Base-by-base conservation (phyloP, 1,139 yeast genomes). In the Lodderomyces jiufengensis region DNA sequence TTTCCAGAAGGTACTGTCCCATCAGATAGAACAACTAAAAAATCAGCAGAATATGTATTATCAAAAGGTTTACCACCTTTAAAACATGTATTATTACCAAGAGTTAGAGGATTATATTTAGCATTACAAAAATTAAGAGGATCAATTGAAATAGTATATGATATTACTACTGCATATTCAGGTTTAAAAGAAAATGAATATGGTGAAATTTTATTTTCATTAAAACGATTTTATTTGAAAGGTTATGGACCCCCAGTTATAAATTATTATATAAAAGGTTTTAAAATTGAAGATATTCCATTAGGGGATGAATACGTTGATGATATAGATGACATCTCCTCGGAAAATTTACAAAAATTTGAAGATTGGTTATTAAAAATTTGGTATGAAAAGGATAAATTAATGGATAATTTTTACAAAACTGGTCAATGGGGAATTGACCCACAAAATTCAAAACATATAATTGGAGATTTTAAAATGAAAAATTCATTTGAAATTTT, bases 1-100 rank as follows among this genome's bases (percentile, higher is more conserved):
- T 92, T 83, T 59, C 98, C 99, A 1, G 99, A 92, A 58, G 99
- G 99, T 2, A 92, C 99, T 0, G 94, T 88, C 36, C 65, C 85
- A 41, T 80, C 94, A 26, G 67, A 66, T 9, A 72, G 76, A 45
- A 87, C 96, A 3, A 70, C 76, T 33, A 62, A 52, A 6, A 75
- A 76, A 41, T 78, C 90, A 3, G 66, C 64, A 11, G 68, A 57
- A 11, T 92, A 65, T 58, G 83, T 85, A 20, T 61, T 59, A 9
- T 73, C 79, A 44, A 59, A 69, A 29, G 70, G 71, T 14, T 57
- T 61, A 34, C 72, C 74, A 1, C 55, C 52, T 5, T 73, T 84
- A 42, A 67, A 70, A 32, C 80, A 87, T 55, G 77, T 85, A 9
- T 66, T 92, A 42, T 62, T 88, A 20, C 99, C 99, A 12, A 74